These are phyloP conservation scores for Phaeodactylum tricornutum DNA, from an alignment of 108 stramenopile species.

Conservation along the genomic window DNA sequence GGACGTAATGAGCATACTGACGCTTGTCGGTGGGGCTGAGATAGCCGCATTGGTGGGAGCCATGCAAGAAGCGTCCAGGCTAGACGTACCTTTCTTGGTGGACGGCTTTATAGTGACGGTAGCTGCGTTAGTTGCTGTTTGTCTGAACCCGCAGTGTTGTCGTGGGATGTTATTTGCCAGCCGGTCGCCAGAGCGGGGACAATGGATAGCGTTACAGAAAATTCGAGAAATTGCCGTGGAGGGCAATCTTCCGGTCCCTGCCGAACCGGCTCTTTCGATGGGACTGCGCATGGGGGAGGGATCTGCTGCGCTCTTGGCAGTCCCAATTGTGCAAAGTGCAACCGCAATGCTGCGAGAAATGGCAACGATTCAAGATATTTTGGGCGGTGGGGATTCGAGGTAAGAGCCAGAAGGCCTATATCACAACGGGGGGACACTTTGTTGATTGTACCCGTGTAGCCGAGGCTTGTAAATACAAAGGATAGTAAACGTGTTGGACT, in stretches of 20 bases:
- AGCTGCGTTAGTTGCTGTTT: conserved; percentile 59
- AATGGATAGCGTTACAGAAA: conserved; percentile 28
- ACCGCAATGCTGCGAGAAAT: conserved; percentile 37
- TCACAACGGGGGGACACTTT: too few species aligned
- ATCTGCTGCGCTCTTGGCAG: conserved; percentile 43
- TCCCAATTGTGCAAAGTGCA: conserved; percentile 42
- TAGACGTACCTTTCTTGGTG: conserved; percentile 49
- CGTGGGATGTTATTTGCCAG: conserved; percentile 53
- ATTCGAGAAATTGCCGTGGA: conserved; percentile 35
- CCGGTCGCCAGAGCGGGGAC: conserved; percentile 56
- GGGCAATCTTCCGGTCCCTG: conserved; percentile 29
- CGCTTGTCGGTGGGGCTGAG: conserved; percentile 63
- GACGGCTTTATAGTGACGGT: conserved; percentile 75
- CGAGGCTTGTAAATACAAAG: too few species aligned
- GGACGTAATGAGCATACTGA: conserved; percentile 23
- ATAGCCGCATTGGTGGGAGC: conserved; percentile 74
- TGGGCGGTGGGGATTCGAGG: too few species aligned
- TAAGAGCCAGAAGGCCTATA: too few species aligned
- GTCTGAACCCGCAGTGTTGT: conserved; percentile 30
- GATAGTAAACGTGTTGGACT: too few species aligned
- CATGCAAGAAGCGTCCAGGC: conserved; percentile 37
- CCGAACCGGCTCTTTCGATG: conserved; percentile 49
- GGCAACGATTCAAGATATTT: conserved; percentile 39
- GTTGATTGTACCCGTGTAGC: too few species aligned
- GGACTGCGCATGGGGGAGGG: conserved; percentile 61